Evolutionary conservation across 768 basidiomycete genomes (phyloP), one percentile per base, ranked within the genome.

Genomic region (Termitomyces sp.): DNA sequence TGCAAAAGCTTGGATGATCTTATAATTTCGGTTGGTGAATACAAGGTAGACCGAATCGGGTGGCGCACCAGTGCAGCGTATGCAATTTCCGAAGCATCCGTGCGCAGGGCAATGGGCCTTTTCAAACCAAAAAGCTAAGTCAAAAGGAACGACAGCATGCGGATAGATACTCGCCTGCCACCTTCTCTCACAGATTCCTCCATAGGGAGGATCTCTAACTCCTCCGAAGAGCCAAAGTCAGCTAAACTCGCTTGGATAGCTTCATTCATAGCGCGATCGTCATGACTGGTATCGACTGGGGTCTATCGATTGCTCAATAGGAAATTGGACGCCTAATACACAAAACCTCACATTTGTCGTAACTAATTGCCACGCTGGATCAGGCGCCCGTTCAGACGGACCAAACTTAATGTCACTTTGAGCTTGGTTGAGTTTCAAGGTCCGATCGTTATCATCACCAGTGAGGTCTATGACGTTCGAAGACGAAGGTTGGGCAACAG

Each of bases 31-130:
- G 37, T 56, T 34, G 36, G 46, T 37, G 49, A 37, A 6, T 18
- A 13, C 44, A 49, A 47, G 39, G n/a, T 20, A 34, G 16, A 46
- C 55, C 12, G 43, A 39, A 43, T 52, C 6, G 22, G 24, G 33
- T 67, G 62, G 60, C 73, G 56, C 52, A 90, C 79, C 65, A 89
- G 71, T 1, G 85, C 82, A 24, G 86, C 85, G 60, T 88, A 86
- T 2, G 80, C 79, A 27, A 82, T 71, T 0, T 74, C 72, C 1
- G 82, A 70, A 22, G 68, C 63, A 20, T 82, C 80, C 1, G 88
- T 80, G 24, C 89, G 87, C 22, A 91, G 63, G 8, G 86, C 86
- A 33, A 91, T 79, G 13, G 90, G 90, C n/a, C 89, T 92, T 43
- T 27, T 7, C 54, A 12, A 14, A 27, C 27, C n/a, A n/a, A n/a